A percentile compares a stretch with the other conserved stretches of the same genome.
Conservation (phyloP, 1,284 basidiomycete genomes). For the Malassezia yamatoensis region DNA sequence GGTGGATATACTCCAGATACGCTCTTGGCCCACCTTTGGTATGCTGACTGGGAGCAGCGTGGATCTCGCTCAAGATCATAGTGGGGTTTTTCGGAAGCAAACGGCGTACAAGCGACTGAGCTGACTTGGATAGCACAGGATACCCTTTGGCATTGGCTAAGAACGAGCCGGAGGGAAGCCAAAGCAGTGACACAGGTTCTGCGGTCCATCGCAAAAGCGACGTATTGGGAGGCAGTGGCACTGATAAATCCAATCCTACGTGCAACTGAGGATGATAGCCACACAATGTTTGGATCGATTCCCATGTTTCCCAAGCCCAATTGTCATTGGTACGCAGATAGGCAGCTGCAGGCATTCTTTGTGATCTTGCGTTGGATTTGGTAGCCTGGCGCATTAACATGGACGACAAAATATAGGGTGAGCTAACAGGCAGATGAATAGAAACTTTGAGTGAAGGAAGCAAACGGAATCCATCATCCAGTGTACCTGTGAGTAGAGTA, state of each 20-base stretch:
- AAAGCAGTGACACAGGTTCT: constrained; percentile 77
- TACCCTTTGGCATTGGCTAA: constrained; percentile 94
- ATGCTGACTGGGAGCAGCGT: constrained; percentile 34
- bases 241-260: constrained; percentile 75
- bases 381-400: constrained; percentile 27
- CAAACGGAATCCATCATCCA: constrained; percentile 25
- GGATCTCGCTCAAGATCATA: constrained; percentile 29
- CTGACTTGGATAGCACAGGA: constrained; percentile 76
- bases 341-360: constrained; percentile 55
- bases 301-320: constrained; percentile 88
- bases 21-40: constrained; percentile 69
- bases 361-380: constrained; percentile 17
- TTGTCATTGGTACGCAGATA: constrained; percentile 58
- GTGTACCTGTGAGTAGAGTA: constrained; percentile 25
- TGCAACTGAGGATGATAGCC: constrained; percentile 67
- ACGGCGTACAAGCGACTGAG: constrained; percentile 30
- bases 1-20: constrained; percentile 67
- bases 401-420: constrained; percentile 25
- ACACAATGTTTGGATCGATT: constrained; percentile 77
- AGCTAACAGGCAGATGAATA: constrained; percentile 41
- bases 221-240: constrained; percentile 55
- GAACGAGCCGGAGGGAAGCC: constrained; percentile 78
- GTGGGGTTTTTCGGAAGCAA: constrained; percentile 27
- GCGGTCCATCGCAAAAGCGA: constrained; percentile 80
- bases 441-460: constrained; percentile 32